These are phyloP conservation scores for Tillandsia fasciculata DNA, from an alignment of 176 grass and related monocot species.

Conservation along the genomic window DNA sequence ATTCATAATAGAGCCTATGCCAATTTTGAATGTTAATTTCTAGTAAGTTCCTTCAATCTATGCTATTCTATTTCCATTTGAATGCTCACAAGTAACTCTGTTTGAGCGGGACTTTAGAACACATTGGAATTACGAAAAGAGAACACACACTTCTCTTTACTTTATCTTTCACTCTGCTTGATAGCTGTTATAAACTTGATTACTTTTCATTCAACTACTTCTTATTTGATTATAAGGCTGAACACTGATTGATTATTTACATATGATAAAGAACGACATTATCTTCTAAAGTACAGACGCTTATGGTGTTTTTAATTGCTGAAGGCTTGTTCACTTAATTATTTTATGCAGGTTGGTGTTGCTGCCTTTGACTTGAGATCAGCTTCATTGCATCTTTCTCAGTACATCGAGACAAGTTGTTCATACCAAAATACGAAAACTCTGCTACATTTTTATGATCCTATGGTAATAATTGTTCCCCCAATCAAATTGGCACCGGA, in stretches of 20 bases:
- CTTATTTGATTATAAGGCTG: too few relatives aligned
- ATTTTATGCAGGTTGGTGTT: conserved; percentile 55
- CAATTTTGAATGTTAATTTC: too few relatives aligned
- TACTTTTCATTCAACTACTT: too few relatives aligned
- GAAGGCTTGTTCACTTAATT: neutral
- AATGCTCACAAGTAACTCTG: too few relatives aligned
- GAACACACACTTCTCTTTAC: too few relatives aligned
- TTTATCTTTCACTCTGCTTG: too few relatives aligned
- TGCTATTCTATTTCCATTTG: too few relatives aligned
- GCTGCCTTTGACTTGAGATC: conserved; percentile 94
- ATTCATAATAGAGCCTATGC: too few relatives aligned
- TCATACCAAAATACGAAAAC: conserved; percentile 90
- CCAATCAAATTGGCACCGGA: conserved; percentile 69
- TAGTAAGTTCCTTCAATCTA: too few relatives aligned
- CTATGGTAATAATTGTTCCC: conserved; percentile 70
- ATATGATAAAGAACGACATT: neutral
- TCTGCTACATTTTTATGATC: conserved; percentile 87
- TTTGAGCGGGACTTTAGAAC: too few relatives aligned
- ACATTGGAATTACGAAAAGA: too few relatives aligned
- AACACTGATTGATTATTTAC: neutral
- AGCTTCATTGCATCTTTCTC: conserved; percentile 73
- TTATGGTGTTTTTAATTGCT: neutral
- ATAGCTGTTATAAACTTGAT: too few relatives aligned
- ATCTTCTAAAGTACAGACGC: neutral
- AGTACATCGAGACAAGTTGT: conserved; percentile 92